These are phyloP conservation scores for Graphiopsis chlorocephala DNA, from an alignment of 2,329 filamentous ascomycete species.

Conservation along the genomic window DNA sequence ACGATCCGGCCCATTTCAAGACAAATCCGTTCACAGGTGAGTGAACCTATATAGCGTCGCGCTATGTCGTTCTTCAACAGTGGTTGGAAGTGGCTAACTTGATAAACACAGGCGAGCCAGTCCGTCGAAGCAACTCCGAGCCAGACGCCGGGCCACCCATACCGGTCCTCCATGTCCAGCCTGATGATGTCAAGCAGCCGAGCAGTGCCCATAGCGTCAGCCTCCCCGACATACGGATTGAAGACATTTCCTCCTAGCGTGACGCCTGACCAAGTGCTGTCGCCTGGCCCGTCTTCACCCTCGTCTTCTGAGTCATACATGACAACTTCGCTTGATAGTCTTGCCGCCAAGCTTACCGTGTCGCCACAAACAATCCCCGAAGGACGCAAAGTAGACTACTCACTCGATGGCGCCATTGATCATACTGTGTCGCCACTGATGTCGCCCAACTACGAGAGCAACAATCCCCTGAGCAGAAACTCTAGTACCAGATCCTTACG, in stretches of 20 bases:
- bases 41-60: conserved; percentile 8
- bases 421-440: conserved; percentile 23
- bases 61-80: not conserved
- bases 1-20: conserved; percentile 28
- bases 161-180: conserved; percentile 20
- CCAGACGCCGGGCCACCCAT: conserved; percentile 14
- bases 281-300: conserved; percentile 21
- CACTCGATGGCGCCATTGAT: conserved; percentile 12
- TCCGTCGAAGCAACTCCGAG: conserved; percentile 24
- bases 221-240: conserved; percentile 35
- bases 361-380: conserved; percentile 35
- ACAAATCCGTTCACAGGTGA: conserved; percentile 34
- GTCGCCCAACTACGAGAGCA: conserved; percentile 26
- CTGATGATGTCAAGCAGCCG: conserved; percentile 23
- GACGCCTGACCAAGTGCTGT: conserved; percentile 3
- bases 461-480: conserved; percentile 29
- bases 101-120: conserved; percentile 24
- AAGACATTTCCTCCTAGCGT: conserved; percentile 29
- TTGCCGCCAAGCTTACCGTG: conserved; percentile 29
- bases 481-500: conserved; percentile 31
- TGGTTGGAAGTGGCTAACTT: conserved; percentile 17
- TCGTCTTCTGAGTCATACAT: conserved; percentile 25
- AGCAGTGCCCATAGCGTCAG: conserved; percentile 20
- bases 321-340: conserved; percentile 30
- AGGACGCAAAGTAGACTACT: conserved; percentile 25